Conservation (phyloP, 139 green algal genomes). For the Diplosphaera chodatii region DNA sequence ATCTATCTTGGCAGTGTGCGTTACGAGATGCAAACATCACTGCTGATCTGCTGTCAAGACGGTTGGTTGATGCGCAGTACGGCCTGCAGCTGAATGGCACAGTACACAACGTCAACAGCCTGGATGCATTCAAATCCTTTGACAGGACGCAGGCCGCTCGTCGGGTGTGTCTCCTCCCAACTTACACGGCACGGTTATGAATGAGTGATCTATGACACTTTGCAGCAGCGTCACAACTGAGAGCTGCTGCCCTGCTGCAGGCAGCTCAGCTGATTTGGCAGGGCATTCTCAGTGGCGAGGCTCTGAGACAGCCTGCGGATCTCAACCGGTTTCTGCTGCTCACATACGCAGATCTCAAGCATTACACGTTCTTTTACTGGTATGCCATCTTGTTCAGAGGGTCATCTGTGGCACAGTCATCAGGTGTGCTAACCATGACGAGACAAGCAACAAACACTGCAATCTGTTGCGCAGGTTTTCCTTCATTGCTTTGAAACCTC, state of each 20-base stretch:
- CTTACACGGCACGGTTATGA: background rate
- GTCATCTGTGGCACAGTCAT: too few relatives aligned
- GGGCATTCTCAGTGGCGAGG: slow-evolving; percentile 50
- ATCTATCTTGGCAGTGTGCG: too few relatives aligned
- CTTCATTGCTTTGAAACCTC: slow-evolving; percentile 71
- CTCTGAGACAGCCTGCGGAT: slow-evolving; percentile 22
- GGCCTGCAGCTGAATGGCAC: background rate
- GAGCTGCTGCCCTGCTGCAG: slow-evolving; percentile 2
- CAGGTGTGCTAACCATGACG: too few relatives aligned
- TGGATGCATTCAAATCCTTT: slow-evolving; percentile 53
- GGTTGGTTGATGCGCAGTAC: background rate
- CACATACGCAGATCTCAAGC: slow-evolving; percentile 85
- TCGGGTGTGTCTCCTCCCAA: too few relatives aligned
- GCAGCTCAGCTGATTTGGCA: slow-evolving; percentile 44
- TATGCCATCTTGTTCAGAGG: too few relatives aligned
- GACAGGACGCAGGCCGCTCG: slow-evolving; percentile 22
- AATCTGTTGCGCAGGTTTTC: slow-evolving; percentile 50
- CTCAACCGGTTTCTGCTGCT: slow-evolving; percentile 62
- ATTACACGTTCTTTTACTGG: slow-evolving; percentile 81
- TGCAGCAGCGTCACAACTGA: background rate
- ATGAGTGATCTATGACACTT: too few relatives aligned
- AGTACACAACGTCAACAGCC: slow-evolving; percentile 70
- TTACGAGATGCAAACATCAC: too few relatives aligned
- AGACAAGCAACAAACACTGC: too few relatives aligned
- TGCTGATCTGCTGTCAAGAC: too few relatives aligned